These are phyloP conservation scores for Escallonia rubra DNA, from an alignment of 129 eudicot genomes.

Conservation along the genomic window DNA sequence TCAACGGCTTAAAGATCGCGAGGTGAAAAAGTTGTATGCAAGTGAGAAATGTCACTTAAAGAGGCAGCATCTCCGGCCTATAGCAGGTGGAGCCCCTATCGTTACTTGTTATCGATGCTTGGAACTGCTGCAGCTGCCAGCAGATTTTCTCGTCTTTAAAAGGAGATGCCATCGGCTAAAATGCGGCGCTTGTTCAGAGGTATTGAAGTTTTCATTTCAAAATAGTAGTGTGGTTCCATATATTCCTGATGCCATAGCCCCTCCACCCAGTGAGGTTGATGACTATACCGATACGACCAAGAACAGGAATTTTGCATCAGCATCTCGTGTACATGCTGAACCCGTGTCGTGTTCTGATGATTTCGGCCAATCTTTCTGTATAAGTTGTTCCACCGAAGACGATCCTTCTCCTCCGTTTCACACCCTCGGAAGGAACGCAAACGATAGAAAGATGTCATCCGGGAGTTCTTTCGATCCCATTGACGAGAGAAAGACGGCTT, in stretches of 20 bases:
- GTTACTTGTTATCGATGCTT: constrained; percentile 58
- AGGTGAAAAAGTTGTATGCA: constrained; percentile 13
- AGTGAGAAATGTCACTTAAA: constrained; percentile 36
- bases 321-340: constrained; percentile 22
- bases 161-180: constrained; percentile 51
- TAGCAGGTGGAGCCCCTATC: constrained; percentile 79
- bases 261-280: constrained; percentile 75
- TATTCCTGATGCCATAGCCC: constrained; percentile 36
- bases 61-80: constrained; percentile 54
- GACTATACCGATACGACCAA: constrained; percentile 14
- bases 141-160: constrained; percentile 60
- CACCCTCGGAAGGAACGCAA: neutral
- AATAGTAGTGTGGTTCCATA: constrained; percentile 45
- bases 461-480: constrained; percentile 22
- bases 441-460: constrained; percentile 17
- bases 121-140: constrained; percentile 63
- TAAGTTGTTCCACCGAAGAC: constrained; percentile 47
- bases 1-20: constrained; percentile 21
- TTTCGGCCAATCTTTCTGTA: constrained; percentile 36
- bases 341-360: constrained; percentile 59
- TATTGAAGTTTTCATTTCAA: constrained; percentile 52
- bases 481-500: constrained; percentile 37
- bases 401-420: constrained; percentile 27
- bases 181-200: constrained; percentile 62
- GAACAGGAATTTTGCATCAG: constrained; percentile 11